Base-by-base conservation (phyloP, 768 basidiomycete species). In the Ramaria sp. region DNA sequence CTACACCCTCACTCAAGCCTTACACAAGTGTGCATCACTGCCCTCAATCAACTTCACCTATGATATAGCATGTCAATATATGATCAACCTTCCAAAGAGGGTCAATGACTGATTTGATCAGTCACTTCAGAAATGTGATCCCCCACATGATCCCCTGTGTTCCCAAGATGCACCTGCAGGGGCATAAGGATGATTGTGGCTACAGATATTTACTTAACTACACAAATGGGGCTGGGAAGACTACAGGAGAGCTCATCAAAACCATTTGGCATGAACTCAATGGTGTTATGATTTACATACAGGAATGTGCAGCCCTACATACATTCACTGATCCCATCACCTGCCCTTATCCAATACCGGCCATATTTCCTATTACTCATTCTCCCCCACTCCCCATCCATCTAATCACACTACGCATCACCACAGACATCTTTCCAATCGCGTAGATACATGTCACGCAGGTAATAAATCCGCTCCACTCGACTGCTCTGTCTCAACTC, bases 51-150 rank as follows among this genome's bases (percentile, higher is more conserved):
- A 43, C n/a, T 24, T 48, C 20, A 58, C 55, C 1, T 65, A 62
- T 38, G 63, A 65, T 34, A 54, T 64, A 12, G 59, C 52, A 7
- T 65, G 63, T 53, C 60, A 61, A 37, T 63, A 61, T 49, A 30
- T 51, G 6, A 54, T 61, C 11, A 30, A 62, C 39, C 42, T 63
- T 22, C 42, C 30, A 1, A 54, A 58, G 12, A 47, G 63, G 15
- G 60, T 63, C 54, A 33, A 33, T 13, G 15, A 37, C 3, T 31
- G 54, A 42, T 65, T 62, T 43, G 59, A 62, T 10, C 45, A 47
- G 7, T 19, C 20, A 19, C 10, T 47, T 10, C 45, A 7, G 10
- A 24, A 7, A 7, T 47, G n/a, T n/a, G n/a, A n/a, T 47, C 7
- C 10, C 7, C 7, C 45, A 19, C 45, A 47, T 47, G 7, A 7